These are phyloP conservation scores for Dictyostelium discoideum DNA, from an alignment of 78 protist species.

Conservation along the genomic window DNA sequence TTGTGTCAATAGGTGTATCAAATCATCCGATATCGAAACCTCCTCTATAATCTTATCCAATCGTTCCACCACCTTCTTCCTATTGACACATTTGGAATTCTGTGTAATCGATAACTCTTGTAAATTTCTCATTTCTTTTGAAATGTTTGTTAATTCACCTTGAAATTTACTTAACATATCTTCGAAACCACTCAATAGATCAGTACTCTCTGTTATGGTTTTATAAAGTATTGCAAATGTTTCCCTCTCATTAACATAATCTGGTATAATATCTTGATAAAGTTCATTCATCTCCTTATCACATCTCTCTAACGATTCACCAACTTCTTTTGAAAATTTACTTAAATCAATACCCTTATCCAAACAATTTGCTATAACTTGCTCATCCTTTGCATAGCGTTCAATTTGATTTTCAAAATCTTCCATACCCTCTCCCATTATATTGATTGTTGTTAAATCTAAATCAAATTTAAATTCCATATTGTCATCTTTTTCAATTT, in stretches of 20 bases:
- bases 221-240: conserved; percentile 43
- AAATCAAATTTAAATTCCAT: conserved; percentile 53
- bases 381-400: conserved; percentile 20
- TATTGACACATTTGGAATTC: conserved; percentile 20
- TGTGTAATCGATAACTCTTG: conserved; percentile 46
- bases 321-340: conserved; percentile 50
- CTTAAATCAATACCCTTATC: conserved; percentile 48
- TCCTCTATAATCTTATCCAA: conserved; percentile 47
- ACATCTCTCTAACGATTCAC: conserved; percentile 19
- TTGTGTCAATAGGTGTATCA: conserved; percentile 20
- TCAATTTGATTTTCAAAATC: conserved; percentile 25
- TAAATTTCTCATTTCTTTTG: conserved; percentile 40
- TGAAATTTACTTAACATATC: conserved; percentile 39
- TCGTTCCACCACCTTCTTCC: conserved; percentile 48
- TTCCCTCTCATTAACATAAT: conserved; percentile 75
- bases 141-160: conserved; percentile 35
- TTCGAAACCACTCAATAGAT: conserved; percentile 47
- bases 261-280: conserved; percentile 59
- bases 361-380: background rate
- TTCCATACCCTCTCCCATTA: conserved; percentile 8
- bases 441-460: conserved; percentile 34
- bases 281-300: conserved; percentile 38
- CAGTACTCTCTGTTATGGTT: conserved; percentile 22
- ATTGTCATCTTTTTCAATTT: background rate
- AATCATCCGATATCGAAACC: conserved; percentile 42